Base-by-base conservation (phyloP, 768 basidiomycete species). In the Cubamyces sp. region DNA sequence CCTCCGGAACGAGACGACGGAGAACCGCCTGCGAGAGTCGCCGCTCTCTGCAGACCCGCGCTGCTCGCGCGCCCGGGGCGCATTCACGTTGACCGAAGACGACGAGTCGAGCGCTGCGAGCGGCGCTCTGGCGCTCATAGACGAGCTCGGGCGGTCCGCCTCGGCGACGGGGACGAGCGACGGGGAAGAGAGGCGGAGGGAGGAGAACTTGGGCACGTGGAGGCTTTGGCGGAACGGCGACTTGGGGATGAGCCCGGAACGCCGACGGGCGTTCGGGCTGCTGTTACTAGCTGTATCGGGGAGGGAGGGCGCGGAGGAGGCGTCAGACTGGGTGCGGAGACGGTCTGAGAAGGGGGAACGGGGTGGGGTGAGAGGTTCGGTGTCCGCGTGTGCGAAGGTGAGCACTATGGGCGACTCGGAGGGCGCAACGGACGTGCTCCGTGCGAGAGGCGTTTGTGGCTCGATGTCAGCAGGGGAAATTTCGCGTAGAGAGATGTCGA, bases 101-200 rank as follows among this genome's bases (percentile, higher is more conserved):
- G 49, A 51, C 3, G 49, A 37, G 51, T 48, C 46, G 43, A 42
- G 41, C 28, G 39, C 18, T 19, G 15, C 12, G 43, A 42, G 41
- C 28, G 39, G 18, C 19, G 15, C 16, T 21, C 40, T n/a, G 7
- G 41, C 52, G 53, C 57, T 54, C 47, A 64, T 46, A 9, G 62
- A 64, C 39, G 58, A 51, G 23, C 60, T 54, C 19, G 63, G 58
- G 34, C 52, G 57, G 21, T 49, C 45, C n/a, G 26, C 18, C 54
- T 64, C 63, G 21, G 54, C 48, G 23, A 64, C 63, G 18, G 63
- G 23, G 7, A 60, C 6, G 37, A 64, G 63, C 42, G 59, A 60
- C n/a, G 58, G 50, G n/a, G 58, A 54, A 30, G 58, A 45, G 21
- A 56, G 49, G 9, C 63, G 54, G 18, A 48, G 18, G 54, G 42